Evolutionary conservation across 192 early-diverging fungal genomes (phyloP).

Genomic region (Entomortierella chlamydospora): DNA sequence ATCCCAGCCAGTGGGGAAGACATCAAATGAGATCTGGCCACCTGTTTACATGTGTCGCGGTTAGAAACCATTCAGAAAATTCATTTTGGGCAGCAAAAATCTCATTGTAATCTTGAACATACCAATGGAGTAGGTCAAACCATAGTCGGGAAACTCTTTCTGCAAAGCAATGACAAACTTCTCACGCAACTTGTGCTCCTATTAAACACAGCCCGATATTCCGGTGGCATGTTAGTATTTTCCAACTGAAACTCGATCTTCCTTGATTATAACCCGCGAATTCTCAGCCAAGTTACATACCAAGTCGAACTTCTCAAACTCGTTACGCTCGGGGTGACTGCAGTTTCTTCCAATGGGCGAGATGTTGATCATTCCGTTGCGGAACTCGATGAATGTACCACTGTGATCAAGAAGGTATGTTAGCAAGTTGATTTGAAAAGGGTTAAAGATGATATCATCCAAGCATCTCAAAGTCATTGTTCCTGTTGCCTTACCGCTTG

Average conservation of each 20-base stretch:
- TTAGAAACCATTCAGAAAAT: too few species aligned
- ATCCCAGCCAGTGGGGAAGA: constrained; percentile 99
- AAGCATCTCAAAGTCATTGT: too few species aligned
- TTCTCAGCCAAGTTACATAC: constrained; percentile 9
- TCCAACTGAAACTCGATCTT: neutral
- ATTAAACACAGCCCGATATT: neutral
- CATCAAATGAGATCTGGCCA: constrained; percentile 99
- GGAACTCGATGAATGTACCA: constrained; percentile 98
- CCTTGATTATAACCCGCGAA: neutral
- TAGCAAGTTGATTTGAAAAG: too few species aligned
- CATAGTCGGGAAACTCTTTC: constrained; percentile 85
- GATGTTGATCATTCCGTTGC: constrained; percentile 99
- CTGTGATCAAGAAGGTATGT: constrained; percentile 49
- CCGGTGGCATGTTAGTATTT: neutral
- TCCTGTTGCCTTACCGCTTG: constrained; percentile 78
- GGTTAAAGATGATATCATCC: too few species aligned
- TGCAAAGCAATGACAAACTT: constrained; percentile 88
- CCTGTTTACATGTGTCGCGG: constrained; percentile 46
- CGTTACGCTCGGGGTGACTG: constrained; percentile 86
- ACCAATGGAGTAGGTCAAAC: constrained; percentile 95
- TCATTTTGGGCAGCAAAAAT: neutral
- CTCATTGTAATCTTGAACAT: neutral
- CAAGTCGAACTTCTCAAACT: constrained; percentile 93
- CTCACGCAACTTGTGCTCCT: constrained; percentile 81
- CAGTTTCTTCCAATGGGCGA: constrained; percentile 98